Percentiles rank a stretch among this genome's conserved stretches.
phyloP scores from a whole-genome alignment of 169 alveolate species.

The Plasmodium knowlesi region DNA sequence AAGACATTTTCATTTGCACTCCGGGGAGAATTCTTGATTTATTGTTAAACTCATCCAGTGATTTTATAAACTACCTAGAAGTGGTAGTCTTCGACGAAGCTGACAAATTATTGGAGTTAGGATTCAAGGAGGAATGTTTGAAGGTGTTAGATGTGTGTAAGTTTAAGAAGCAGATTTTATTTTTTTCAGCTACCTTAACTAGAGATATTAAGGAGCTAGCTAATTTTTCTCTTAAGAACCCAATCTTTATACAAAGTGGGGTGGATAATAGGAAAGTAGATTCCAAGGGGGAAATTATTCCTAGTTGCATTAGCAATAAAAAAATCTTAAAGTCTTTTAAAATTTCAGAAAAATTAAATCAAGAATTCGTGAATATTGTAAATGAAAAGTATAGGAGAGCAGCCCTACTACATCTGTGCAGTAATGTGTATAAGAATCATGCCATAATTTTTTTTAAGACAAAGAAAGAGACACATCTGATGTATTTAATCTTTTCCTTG shows the following conservation, averaged over 20 bases:
- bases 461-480: constrained; percentile 92
- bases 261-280: neutral
- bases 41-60: constrained; percentile 88
- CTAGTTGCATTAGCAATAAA: neutral
- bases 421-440: constrained; percentile 77
- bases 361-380: constrained; percentile 78
- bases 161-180: constrained; percentile 88
- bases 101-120: constrained; percentile 95
- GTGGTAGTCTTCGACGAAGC: constrained; percentile 96
- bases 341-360: constrained; percentile 76
- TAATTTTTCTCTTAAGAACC: constrained; percentile 85
- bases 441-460: constrained; percentile 91
- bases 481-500: constrained; percentile 87
- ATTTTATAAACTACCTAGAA: constrained; percentile 88
- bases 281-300: neutral
- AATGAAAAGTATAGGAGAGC: constrained; percentile 81
- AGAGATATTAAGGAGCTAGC: constrained; percentile 89
- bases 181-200: constrained; percentile 92
- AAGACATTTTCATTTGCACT: constrained; percentile 97
- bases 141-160: constrained; percentile 82
- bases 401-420: constrained; percentile 79
- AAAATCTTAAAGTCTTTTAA: constrained; percentile 53
- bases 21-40: constrained; percentile 98
- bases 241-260: constrained; percentile 82
- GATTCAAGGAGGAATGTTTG: constrained; percentile 92